These are phyloP conservation scores for Hypomontagnella monticulosa DNA, from an alignment of 495 filamentous ascomycete species.

Conservation along the genomic window DNA sequence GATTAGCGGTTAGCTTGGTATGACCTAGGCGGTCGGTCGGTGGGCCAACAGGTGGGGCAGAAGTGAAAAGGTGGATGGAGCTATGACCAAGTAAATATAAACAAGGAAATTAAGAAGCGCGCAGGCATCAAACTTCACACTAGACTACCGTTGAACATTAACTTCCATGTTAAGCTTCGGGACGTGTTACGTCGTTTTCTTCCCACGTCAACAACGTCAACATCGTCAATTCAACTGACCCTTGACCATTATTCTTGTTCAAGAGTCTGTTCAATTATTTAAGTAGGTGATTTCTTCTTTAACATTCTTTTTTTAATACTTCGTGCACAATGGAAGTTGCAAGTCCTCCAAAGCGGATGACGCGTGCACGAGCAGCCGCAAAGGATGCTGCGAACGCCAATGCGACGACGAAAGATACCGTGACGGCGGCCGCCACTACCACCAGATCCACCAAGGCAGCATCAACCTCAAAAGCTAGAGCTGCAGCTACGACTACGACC, in stretches of 20 bases:
- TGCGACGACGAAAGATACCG: conserved; percentile 45
- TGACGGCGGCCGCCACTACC: conserved; percentile 50
- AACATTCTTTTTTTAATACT: conserved; percentile 14
- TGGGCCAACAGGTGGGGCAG: conserved; percentile 38
- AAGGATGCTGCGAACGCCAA: conserved; percentile 50
- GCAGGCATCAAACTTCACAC: conserved; percentile 7
- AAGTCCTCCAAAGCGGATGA: conserved; percentile 65
- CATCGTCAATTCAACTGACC: conserved; percentile 20
- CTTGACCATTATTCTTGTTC: conserved; percentile 10
- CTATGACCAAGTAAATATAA: conserved; percentile 49
- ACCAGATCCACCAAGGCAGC: conserved; percentile 49
- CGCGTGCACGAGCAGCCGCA: conserved; percentile 65
- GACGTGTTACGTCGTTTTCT: neutral
- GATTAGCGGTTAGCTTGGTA: too few relatives aligned
- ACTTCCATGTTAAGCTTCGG: neutral
- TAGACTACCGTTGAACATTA: conserved; percentile 16
- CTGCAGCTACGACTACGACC: conserved; percentile 32
- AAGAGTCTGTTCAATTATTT: conserved; percentile 22
- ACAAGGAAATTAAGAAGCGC: conserved; percentile 38
- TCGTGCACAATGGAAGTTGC: conserved; percentile 53
- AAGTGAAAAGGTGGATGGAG: conserved; percentile 17
- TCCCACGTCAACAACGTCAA: conserved; percentile 17
- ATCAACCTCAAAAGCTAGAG: conserved; percentile 46
- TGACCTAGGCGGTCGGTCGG: conserved; percentile 21
- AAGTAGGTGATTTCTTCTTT: conserved; percentile 17